phyloP scores from a whole-genome alignment of 345 rosid genomes.

The Gossypium arboreum region DNA sequence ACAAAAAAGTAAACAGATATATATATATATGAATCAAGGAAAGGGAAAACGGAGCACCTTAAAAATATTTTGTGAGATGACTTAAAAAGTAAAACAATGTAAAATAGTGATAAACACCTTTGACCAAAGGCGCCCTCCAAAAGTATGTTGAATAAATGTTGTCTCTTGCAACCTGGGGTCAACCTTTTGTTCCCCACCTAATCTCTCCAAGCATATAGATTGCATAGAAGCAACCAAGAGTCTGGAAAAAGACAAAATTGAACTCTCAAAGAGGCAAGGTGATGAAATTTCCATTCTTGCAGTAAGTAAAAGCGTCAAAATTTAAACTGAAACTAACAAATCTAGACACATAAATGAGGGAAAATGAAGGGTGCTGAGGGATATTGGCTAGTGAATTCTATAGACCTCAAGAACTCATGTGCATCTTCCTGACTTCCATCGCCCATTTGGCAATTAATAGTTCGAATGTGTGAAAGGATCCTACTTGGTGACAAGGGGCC shows the following conservation, averaged over 20 bases:
- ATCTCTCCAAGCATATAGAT: slow-evolving; percentile 72
- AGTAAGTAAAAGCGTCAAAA: background rate
- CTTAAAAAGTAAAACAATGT: slow-evolving; percentile 3
- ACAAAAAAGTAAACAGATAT: background rate
- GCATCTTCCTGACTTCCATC: slow-evolving; percentile 93
- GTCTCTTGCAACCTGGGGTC: slow-evolving; percentile 69
- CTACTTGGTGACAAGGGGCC: slow-evolving; percentile 68
- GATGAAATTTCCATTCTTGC: slow-evolving; percentile 8
- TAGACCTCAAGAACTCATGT: slow-evolving; percentile 79
- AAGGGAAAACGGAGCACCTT: background rate
- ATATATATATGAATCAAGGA: background rate
- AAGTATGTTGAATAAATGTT: slow-evolving; percentile 77
- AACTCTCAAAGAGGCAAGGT: slow-evolving; percentile 8
- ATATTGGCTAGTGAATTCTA: slow-evolving; percentile 13
- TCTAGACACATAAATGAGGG: background rate
- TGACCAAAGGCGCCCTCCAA: slow-evolving; percentile 75
- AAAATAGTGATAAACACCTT: slow-evolving; percentile 35
- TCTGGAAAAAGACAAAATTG: slow-evolving; percentile 36
- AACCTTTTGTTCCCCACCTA: slow-evolving; percentile 75
- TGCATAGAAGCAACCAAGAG: slow-evolving; percentile 80
- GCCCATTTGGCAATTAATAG: slow-evolving; percentile 67
- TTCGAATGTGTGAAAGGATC: slow-evolving; percentile 60
- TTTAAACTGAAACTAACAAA: background rate
- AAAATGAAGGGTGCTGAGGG: background rate
- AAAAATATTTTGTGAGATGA: slow-evolving; percentile 5